phyloP scores from a whole-genome alignment of 2,329 filamentous ascomycete genomes.

The Ascochyta pisi region DNA sequence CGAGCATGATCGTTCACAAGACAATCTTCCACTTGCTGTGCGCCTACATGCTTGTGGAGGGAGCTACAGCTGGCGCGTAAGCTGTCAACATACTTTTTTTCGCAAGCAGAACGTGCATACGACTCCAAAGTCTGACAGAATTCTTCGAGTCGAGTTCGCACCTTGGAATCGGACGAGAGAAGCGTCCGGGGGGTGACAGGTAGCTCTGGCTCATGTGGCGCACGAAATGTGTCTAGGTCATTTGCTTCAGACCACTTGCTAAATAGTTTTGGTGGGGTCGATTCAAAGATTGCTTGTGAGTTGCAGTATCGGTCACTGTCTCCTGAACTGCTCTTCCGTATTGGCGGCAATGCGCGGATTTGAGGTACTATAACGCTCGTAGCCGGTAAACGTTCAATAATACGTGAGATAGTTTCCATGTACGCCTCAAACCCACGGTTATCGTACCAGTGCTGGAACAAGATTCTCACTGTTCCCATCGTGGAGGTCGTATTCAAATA shows the following conservation, averaged over 20 bases:
- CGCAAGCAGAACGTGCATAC: slow-evolving; percentile 22
- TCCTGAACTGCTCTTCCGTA: not conserved
- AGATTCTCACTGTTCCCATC: slow-evolving; percentile 23
- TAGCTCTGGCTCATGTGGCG: not conserved
- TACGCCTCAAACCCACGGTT: slow-evolving; percentile 49
- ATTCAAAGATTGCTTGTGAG: slow-evolving; percentile 11
- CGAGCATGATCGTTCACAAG: not conserved
- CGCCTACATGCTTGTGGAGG: slow-evolving; percentile 13
- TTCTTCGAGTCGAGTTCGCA: slow-evolving; percentile 10
- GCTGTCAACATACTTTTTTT: slow-evolving; percentile 29
- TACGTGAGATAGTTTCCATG: slow-evolving; percentile 25
- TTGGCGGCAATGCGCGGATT: not conserved
- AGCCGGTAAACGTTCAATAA: slow-evolving; percentile 16
- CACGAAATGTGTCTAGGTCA: not conserved
- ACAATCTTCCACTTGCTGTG: not conserved
- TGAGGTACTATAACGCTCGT: not conserved
- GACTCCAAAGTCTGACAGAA: slow-evolving; percentile 21
- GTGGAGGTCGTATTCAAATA: slow-evolving; percentile 24
- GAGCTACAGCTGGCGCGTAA: slow-evolving; percentile 28
- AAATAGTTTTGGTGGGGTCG: not conserved
- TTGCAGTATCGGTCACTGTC: slow-evolving; percentile 6
- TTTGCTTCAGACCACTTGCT: not conserved
- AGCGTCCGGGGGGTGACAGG: not conserved
- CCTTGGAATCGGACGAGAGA: not conserved
- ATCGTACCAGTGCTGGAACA: slow-evolving; percentile 42